Conservation (phyloP, 371 early-diverging fungal genomes). For the Mucor indicus region DNA sequence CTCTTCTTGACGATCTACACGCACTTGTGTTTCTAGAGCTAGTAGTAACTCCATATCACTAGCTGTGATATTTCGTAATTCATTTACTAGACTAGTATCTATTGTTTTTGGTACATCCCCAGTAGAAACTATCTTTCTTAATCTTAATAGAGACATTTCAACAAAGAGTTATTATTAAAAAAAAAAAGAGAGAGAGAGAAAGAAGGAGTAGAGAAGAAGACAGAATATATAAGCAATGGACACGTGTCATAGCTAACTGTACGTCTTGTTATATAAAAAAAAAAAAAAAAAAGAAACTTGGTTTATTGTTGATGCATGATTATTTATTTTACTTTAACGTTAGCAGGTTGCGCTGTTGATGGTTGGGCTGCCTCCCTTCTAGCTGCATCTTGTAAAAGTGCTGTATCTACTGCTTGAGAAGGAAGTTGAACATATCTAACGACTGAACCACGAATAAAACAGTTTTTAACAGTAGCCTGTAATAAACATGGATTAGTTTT, state of each 20-base stretch:
- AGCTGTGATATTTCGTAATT: conserved; percentile 20
- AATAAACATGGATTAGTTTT: background rate
- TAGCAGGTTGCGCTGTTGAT: conserved; percentile 48
- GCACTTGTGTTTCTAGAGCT: conserved; percentile 33
- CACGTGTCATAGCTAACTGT: too few relatives aligned
- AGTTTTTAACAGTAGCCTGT: conserved; percentile 93
- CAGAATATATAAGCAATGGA: conserved; percentile 1
- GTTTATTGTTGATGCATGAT: background rate
- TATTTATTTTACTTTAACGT: conserved; percentile 49
- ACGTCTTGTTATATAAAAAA: too few relatives aligned
- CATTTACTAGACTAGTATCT: conserved; percentile 6
- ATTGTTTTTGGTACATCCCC: conserved; percentile 4
- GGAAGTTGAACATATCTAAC: conserved; percentile 96
- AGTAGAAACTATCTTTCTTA: conserved; percentile 23
- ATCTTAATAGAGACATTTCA: conserved; percentile 24
- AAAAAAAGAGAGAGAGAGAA: background rate
- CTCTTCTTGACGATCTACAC: conserved; percentile 27
- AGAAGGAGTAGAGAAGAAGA: conserved; percentile 7
- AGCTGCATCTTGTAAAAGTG: conserved; percentile 94
- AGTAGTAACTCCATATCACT: conserved; percentile 31
- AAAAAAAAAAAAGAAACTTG: background rate
- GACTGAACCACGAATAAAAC: conserved; percentile 98
- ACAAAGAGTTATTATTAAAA: conserved; percentile 6
- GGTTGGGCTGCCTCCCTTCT: conserved; percentile 80
- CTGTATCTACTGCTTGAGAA: conserved; percentile 86